These are phyloP conservation scores for Fusarium mangiferae DNA, from an alignment of 2,329 filamentous ascomycete species.

Conservation along the genomic window DNA sequence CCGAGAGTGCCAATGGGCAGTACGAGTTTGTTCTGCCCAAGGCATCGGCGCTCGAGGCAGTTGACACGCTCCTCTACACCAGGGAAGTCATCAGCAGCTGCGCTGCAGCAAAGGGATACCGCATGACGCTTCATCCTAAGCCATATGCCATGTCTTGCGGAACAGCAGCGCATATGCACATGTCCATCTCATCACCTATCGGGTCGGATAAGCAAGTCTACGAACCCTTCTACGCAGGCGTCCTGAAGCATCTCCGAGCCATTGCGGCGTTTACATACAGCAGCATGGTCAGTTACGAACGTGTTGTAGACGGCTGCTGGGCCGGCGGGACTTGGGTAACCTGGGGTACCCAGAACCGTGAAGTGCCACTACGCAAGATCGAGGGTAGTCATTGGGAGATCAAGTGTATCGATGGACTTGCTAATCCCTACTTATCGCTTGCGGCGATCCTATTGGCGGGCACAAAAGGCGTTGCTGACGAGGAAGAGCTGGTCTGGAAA, in stretches of 20 bases:
- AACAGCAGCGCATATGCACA: constrained; percentile 75
- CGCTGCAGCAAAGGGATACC: constrained; percentile 69
- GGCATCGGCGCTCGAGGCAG: constrained; percentile 70
- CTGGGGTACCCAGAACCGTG: constrained; percentile 86
- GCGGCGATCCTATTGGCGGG: constrained; percentile 49
- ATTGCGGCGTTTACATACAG: constrained; percentile 77
- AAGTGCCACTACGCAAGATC: constrained; percentile 77
- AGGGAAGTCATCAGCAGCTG: constrained; percentile 75
- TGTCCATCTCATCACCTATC: constrained; percentile 67
- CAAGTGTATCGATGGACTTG: constrained; percentile 80
- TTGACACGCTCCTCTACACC: constrained; percentile 77
- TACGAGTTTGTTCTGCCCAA: constrained; percentile 80
- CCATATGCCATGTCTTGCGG: constrained; percentile 68
- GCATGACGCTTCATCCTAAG: constrained; percentile 79
- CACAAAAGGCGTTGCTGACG: constrained; percentile 38
- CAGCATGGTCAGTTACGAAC: constrained; percentile 73
- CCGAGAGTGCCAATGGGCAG: constrained; percentile 78
- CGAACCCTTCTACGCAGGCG: constrained; percentile 76
- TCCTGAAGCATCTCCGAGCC: constrained; percentile 72
- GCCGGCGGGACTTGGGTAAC: constrained; percentile 80
- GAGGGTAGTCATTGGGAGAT: constrained; percentile 78
- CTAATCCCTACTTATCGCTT: constrained; percentile 77
- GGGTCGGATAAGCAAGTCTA: constrained; percentile 58
- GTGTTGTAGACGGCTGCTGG: constrained; percentile 77
- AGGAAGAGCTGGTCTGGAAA: constrained; percentile 56